These are phyloP conservation scores for Alternaria sp. DNA, from an alignment of 2,329 filamentous ascomycete species.

Conservation along the genomic window DNA sequence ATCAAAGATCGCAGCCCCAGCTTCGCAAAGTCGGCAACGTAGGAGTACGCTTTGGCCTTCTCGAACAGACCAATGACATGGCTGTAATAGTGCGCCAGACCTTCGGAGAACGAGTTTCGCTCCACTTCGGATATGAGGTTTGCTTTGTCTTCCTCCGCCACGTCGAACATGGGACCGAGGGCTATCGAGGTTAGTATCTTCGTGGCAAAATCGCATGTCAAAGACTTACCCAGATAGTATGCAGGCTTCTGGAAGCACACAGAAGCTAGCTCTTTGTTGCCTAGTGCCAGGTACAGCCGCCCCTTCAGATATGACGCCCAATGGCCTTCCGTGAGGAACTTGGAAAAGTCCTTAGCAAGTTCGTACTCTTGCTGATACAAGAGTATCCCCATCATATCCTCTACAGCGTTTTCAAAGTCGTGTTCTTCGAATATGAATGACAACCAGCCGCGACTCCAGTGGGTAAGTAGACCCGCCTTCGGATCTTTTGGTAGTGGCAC, in stretches of 20 bases:
- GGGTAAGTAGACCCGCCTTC: constrained; percentile 48
- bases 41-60: constrained; percentile 74
- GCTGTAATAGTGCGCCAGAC: constrained; percentile 82
- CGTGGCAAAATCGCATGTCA: not conserved
- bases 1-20: constrained; percentile 62
- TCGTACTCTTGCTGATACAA: constrained; percentile 52
- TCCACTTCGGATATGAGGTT: constrained; percentile 76
- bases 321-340: constrained; percentile 64
- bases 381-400: constrained; percentile 54
- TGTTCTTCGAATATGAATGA: constrained; percentile 48
- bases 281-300: constrained; percentile 74
- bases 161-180: constrained; percentile 41
- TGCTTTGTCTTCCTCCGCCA: constrained; percentile 53
- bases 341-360: constrained; percentile 69
- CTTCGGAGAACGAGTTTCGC: constrained; percentile 70
- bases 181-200: constrained; percentile 34
- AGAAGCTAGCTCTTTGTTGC: constrained; percentile 76
- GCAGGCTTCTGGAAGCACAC: constrained; percentile 82
- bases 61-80: constrained; percentile 87
- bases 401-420: constrained; percentile 46
- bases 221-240: constrained; percentile 74
- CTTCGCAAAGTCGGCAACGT: constrained; percentile 82
- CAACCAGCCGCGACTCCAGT: constrained; percentile 56
- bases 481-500: constrained; percentile 33
- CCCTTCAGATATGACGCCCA: constrained; percentile 83